phyloP scores from a whole-genome alignment of 345 rosid genomes.

The Erysimum cheiranthoides region DNA sequence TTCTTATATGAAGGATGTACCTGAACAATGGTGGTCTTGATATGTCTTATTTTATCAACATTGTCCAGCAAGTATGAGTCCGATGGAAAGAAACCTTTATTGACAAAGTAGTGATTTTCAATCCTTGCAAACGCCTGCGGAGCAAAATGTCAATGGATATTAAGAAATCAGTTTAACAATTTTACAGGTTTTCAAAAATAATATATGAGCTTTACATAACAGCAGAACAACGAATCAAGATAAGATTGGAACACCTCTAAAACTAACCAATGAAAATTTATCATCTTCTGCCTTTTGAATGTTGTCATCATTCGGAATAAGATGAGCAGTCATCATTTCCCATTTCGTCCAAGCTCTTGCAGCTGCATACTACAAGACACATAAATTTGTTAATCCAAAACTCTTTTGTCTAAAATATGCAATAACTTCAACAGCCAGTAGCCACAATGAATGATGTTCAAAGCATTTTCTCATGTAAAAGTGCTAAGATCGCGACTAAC shows the following conservation, averaged over 20 bases:
- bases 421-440: background rate
- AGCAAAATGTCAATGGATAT: background rate
- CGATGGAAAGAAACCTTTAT: slow-evolving; percentile 81
- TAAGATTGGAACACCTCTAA: background rate
- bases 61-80: slow-evolving; percentile 86
- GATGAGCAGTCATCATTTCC: slow-evolving; percentile 99
- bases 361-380: slow-evolving; percentile 74
- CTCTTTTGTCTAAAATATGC: slow-evolving; percentile 1
- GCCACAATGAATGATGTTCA: background rate
- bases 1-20: slow-evolving; percentile 42
- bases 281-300: slow-evolving; percentile 91
- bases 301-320: slow-evolving; percentile 76
- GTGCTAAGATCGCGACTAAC: slow-evolving; percentile 53
- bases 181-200: background rate
- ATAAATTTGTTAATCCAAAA: background rate
- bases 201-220: background rate
- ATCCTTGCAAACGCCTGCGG: slow-evolving; percentile 97
- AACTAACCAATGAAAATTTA: slow-evolving; percentile 77
- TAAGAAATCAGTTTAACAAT: background rate
- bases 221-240: background rate
- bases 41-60: slow-evolving; percentile 86
- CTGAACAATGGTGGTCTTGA: slow-evolving; percentile 84
- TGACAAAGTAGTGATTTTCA: slow-evolving; percentile 88
- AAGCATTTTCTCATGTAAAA: background rate
- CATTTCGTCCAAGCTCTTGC: slow-evolving; percentile 97